Conservation (phyloP, 768 basidiomycete genomes). For the Boletellus sp. region DNA sequence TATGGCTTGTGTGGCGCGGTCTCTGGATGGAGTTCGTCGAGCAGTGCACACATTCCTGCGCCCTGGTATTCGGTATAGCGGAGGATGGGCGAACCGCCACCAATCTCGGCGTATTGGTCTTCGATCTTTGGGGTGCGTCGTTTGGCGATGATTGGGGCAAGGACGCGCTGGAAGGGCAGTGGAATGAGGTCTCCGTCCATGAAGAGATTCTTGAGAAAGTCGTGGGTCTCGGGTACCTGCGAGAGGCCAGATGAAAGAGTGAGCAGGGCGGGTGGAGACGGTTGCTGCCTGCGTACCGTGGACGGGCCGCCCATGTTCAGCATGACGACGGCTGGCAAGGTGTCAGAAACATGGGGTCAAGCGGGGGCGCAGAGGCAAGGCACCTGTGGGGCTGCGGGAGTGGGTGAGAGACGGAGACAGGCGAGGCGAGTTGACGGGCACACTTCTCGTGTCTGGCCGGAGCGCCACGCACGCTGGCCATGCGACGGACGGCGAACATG, state of each 20-base stretch:
- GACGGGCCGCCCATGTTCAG: slow-evolving; percentile 99
- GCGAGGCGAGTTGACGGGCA: not conserved
- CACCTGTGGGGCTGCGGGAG: slow-evolving; percentile 60
- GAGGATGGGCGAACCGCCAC: slow-evolving; percentile 95
- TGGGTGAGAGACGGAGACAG: slow-evolving; percentile 11
- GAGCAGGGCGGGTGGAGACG: not conserved
- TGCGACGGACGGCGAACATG: slow-evolving; percentile 38
- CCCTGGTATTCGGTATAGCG: slow-evolving; percentile 88
- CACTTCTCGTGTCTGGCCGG: slow-evolving; percentile 44
- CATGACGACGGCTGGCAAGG: slow-evolving; percentile 78
- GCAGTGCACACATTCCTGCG: slow-evolving; percentile 79
- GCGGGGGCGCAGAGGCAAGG: not conserved
- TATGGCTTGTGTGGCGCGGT: slow-evolving; percentile 96
- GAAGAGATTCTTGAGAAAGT: slow-evolving; percentile 91
- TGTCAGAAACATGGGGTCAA: slow-evolving; percentile 6
- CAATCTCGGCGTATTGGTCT: slow-evolving; percentile 90
- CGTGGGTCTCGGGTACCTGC: slow-evolving; percentile 87
- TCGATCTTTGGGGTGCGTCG: slow-evolving; percentile 92
- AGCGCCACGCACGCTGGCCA: slow-evolving; percentile 44
- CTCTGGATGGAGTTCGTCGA: slow-evolving; percentile 91
- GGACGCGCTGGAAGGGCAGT: slow-evolving; percentile 81
- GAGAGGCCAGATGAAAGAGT: slow-evolving; percentile 2
- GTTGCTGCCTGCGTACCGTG: slow-evolving; percentile 53
- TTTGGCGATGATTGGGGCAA: slow-evolving; percentile 86
- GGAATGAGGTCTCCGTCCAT: slow-evolving; percentile 92